A percentile compares a stretch with the other conserved stretches of the same genome.
Conservation (phyloP, 257 asterid genomes). For the Knoxia roxburghii region DNA sequence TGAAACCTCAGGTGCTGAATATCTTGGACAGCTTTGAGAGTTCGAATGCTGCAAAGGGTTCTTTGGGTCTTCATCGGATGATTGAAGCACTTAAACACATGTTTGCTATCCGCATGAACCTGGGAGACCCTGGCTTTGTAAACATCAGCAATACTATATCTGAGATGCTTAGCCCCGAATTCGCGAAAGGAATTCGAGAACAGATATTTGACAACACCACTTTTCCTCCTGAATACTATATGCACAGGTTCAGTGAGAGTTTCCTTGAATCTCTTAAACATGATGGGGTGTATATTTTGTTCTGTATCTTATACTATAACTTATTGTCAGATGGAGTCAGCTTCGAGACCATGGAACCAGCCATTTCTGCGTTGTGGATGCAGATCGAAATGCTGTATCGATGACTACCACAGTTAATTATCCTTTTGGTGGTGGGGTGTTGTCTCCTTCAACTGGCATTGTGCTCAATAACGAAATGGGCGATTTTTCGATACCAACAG, state of each 20-base stretch:
- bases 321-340: slow-evolving; percentile 59
- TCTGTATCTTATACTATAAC: neutral
- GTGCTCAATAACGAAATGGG: slow-evolving; percentile 90
- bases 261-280: neutral
- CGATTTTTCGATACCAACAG: slow-evolving; percentile 79
- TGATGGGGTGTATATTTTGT: neutral
- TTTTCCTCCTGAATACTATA: slow-evolving; percentile 79
- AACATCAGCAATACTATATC: slow-evolving; percentile 38
- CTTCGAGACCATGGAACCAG: slow-evolving; percentile 82
- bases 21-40: slow-evolving; percentile 49
- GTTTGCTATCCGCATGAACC: slow-evolving; percentile 71
- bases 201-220: slow-evolving; percentile 81
- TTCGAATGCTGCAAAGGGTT: slow-evolving; percentile 43
- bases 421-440: slow-evolving; percentile 67
- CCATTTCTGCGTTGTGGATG: slow-evolving; percentile 79
- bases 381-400: slow-evolving; percentile 78
- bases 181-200: slow-evolving; percentile 45
- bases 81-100: slow-evolving; percentile 81
- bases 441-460: slow-evolving; percentile 83
- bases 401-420: slow-evolving; percentile 80
- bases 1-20: slow-evolving; percentile 57
- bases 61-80: slow-evolving; percentile 79
- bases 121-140: slow-evolving; percentile 77
- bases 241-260: slow-evolving; percentile 48
- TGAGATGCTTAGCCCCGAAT: slow-evolving; percentile 73